Base-by-base conservation (phyloP, 306 rosid species). In the Adenanthera pavonina region DNA sequence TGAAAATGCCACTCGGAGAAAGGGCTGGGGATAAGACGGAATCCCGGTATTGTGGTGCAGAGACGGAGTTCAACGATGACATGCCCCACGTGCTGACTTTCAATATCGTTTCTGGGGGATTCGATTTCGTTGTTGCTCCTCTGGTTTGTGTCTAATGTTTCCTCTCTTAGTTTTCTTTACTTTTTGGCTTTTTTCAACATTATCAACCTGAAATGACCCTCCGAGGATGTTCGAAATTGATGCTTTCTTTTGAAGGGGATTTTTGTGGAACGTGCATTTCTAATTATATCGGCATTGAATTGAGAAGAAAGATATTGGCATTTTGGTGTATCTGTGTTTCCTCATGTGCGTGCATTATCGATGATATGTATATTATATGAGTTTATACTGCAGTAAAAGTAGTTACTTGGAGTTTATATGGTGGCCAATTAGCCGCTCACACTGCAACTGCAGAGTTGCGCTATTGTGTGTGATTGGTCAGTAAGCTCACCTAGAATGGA, bases 391-490 rank as follows among this genome's bases (percentile, higher is more conserved):
- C 7, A 49, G 16, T 51, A 25, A 17, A 34, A 5, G 14, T 35
- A 35, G 60, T 17, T 9, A 17, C 10, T 5, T 62, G 13, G 19
- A 46, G 74, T 75, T 51, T 38, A 38, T 59, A 38, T 36, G 88
- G 92, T 85, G 90, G 85, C 86, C 72, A 90, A 90, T 88, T 88
- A 88, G 91, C 91, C 88, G 83, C 85, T 90, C 88, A 72, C 88
- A 79, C 83, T 74, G 53, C 75, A 47, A 88, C 89, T 61, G 36
- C 11, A 40, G 44, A 64, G 91, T 86, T 87, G 87, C 78, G 51
- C 3, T 41, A 34, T 38, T 77, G 76, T 78, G 79, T 87, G 89
- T 89, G 93, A 89, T 87, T 89, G 89, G 91, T 89, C 93, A 89
- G 91, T 84, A 89, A 79, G 88, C 87, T 70, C 88, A 85, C 93